Conservation (phyloP, 352 stramenopile species). For the Elongisporangium prolatum region DNA sequence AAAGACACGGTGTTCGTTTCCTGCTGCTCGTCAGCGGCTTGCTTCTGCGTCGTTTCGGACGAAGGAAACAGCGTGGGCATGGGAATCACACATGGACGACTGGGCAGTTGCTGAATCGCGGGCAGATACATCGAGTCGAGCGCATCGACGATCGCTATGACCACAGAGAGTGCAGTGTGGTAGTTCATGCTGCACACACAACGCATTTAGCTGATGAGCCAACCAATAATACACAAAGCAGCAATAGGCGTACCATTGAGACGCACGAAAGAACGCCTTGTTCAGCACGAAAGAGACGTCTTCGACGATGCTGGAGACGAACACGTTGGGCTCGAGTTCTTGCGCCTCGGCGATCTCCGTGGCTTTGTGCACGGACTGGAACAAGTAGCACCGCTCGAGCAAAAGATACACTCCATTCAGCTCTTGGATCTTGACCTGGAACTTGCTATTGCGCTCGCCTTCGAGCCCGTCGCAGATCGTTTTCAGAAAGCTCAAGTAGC, state of each 20-base stretch:
- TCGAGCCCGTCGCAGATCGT: conserved; percentile 51
- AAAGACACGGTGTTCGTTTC: conserved; percentile 51
- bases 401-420: conserved; percentile 77
- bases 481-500: conserved; percentile 53
- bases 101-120: conserved; percentile 64
- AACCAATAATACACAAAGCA: neutral
- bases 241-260: conserved; percentile 47
- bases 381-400: conserved; percentile 82
- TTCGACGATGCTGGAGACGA: conserved; percentile 77
- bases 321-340: conserved; percentile 58
- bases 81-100: conserved; percentile 53
- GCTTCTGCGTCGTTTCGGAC: conserved; percentile 2
- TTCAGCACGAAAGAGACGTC: conserved; percentile 84
- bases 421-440: conserved; percentile 65
- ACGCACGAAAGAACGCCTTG: conserved; percentile 74
- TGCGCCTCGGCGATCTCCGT: conserved; percentile 78
- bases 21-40: conserved; percentile 5
- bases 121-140: conserved; percentile 78
- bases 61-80: conserved; percentile 10
- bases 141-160: conserved; percentile 80
- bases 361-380: conserved; percentile 82
- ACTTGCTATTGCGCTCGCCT: conserved; percentile 22
- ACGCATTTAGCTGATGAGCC: conserved; percentile 8
- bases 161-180: conserved; percentile 73
- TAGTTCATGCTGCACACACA: conserved; percentile 57